phyloP scores from a whole-genome alignment of 768 basidiomycete species.

The Russula brevipes region DNA sequence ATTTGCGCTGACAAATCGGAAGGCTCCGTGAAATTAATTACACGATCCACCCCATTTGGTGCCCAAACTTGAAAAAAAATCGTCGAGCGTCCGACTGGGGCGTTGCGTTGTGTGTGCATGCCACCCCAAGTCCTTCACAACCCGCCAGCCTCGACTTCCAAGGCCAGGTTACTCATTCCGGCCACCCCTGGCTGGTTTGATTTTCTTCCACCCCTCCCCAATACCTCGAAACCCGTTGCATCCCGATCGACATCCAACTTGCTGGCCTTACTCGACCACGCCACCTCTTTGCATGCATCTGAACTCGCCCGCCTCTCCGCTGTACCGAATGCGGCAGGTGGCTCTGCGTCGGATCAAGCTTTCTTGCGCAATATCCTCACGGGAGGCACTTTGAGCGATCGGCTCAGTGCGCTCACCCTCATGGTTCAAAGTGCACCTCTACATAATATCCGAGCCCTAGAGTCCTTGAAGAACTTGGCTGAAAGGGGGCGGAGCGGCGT shows the following conservation, averaged over 20 bases:
- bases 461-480: slow-evolving; percentile 68
- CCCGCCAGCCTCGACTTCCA: slow-evolving; percentile 10
- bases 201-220: slow-evolving; percentile 39
- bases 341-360: slow-evolving; percentile 7
- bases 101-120: neutral
- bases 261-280: slow-evolving; percentile 42
- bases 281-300: slow-evolving; percentile 43
- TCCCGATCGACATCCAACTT: slow-evolving; percentile 43
- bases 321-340: slow-evolving; percentile 39
- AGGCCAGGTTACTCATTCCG: slow-evolving; percentile 30
- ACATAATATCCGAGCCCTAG: slow-evolving; percentile 78
- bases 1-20: too few relatives aligned
- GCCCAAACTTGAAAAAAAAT: too few relatives aligned
- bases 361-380: slow-evolving; percentile 16
- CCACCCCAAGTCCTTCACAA: neutral
- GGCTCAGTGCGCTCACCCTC: slow-evolving; percentile 40
- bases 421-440: slow-evolving; percentile 53
- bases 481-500: slow-evolving; percentile 77
- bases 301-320: slow-evolving; percentile 48
- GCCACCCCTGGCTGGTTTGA: slow-evolving; percentile 53
- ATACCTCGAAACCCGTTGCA: slow-evolving; percentile 30
- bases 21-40: too few relatives aligned
- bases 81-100: neutral
- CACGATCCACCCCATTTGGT: too few relatives aligned
- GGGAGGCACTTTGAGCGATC: slow-evolving; percentile 36